A percentile compares a stretch with the other conserved stretches of the same genome.
Evolutionary conservation across 768 basidiomycete genomes (phyloP).

Genomic region (Lepiota brunneoincarnata): DNA sequence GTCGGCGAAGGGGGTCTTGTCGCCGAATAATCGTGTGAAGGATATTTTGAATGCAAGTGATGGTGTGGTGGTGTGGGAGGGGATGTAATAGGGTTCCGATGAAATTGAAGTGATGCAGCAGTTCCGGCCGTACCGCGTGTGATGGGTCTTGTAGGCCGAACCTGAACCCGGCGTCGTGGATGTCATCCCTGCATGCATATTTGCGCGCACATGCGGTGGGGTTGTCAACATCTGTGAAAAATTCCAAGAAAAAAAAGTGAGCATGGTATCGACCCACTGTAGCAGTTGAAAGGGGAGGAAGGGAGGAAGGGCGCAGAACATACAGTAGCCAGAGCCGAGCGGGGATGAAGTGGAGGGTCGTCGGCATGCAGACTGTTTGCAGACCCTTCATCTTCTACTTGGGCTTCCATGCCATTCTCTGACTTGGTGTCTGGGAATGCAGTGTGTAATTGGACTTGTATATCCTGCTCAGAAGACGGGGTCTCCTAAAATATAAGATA

Average conservation of each 20-base stretch:
- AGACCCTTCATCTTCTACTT: not conserved
- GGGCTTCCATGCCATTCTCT: not conserved
- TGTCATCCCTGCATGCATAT: not conserved
- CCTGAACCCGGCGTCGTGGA: constrained; percentile 7
- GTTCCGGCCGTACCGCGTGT: not conserved
- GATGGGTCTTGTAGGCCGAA: not conserved
- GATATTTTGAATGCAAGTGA: not conserved
- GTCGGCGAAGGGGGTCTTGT: constrained; percentile 19
- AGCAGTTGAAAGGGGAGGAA: not conserved
- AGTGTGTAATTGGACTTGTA: not conserved
- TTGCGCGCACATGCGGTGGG: not conserved
- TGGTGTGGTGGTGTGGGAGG: constrained; percentile 8
- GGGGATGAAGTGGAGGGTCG: not conserved
- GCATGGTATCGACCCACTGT: not conserved
- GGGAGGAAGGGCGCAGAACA: not conserved
- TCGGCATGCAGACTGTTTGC: not conserved
- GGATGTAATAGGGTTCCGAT: constrained; percentile 9
- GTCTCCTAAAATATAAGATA: not conserved
- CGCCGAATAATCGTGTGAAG: constrained; percentile 12
- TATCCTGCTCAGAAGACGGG: not conserved
- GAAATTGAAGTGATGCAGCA: not conserved
- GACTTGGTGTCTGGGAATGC: not conserved
- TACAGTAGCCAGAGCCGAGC: not conserved
- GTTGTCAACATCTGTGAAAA: constrained; percentile 1
- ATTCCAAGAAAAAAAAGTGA: not conserved